A percentile compares a stretch with the other conserved stretches of the same genome.
Evolutionary conservation across 768 basidiomycete genomes (phyloP).

Genomic region (Podaxis pistillaris): DNA sequence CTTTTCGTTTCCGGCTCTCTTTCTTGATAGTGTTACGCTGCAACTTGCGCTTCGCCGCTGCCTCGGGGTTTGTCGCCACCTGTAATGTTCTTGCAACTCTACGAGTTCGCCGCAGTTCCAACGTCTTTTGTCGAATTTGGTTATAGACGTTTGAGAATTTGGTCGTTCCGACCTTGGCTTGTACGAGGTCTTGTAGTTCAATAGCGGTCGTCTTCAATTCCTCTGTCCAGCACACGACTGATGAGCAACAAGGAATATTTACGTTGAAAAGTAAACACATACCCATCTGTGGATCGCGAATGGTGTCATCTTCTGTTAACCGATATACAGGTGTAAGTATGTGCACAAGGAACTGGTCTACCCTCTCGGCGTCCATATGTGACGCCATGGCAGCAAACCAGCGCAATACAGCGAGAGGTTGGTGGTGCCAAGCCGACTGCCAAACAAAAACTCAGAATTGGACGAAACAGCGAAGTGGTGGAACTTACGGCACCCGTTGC

Average conservation of each 20-base stretch:
- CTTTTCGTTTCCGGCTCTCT: slow-evolving; percentile 82
- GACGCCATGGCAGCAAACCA: slow-evolving; percentile 95
- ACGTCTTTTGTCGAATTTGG: slow-evolving; percentile 69
- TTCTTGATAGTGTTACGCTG: slow-evolving; percentile 77
- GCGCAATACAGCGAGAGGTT: slow-evolving; percentile 75
- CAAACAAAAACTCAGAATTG: slow-evolving; percentile 11
- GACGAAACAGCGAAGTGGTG: background rate
- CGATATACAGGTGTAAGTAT: slow-evolving; percentile 86
- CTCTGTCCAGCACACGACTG: slow-evolving; percentile 42
- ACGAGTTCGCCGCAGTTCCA: slow-evolving; percentile 68
- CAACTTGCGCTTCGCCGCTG: slow-evolving; percentile 70
- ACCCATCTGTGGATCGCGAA: slow-evolving; percentile 81
- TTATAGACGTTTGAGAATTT: slow-evolving; percentile 80
- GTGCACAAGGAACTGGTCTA: slow-evolving; percentile 76
- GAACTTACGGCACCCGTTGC: slow-evolving; percentile 42
- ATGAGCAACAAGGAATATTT: background rate
- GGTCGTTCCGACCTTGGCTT: slow-evolving; percentile 83
- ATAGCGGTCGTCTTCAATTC: slow-evolving; percentile 78
- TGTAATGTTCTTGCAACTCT: slow-evolving; percentile 59
- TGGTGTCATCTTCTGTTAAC: slow-evolving; percentile 82
- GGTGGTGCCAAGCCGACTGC: slow-evolving; percentile 81
- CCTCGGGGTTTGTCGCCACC: slow-evolving; percentile 70
- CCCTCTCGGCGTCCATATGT: slow-evolving; percentile 53
- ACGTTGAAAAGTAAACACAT: slow-evolving; percentile 23
- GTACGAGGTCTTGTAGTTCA: slow-evolving; percentile 87